phyloP scores from a whole-genome alignment of 768 basidiomycete genomes.

The Collybia sp. region DNA sequence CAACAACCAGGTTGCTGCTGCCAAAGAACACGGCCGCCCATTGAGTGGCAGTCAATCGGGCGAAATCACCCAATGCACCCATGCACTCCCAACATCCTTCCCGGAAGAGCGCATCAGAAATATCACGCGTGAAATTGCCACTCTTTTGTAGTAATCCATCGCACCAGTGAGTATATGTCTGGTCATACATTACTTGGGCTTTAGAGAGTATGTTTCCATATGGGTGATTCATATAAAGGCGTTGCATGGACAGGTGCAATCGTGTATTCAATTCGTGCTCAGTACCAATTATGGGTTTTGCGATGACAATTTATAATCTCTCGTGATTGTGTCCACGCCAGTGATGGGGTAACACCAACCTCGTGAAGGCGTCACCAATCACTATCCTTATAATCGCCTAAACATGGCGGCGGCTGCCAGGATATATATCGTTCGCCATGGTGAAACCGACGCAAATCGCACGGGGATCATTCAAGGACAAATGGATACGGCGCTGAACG shows the following conservation, averaged over 20 bases:
- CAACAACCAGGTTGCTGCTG: conserved; percentile 43
- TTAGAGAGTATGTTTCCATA: no score
- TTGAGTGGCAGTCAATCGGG: conserved; percentile 34
- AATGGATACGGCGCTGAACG: conserved; percentile 63
- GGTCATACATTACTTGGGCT: no score
- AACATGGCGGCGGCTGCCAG: conserved; percentile 29
- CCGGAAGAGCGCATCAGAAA: conserved; percentile 54
- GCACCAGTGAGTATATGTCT: no score
- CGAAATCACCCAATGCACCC: conserved; percentile 35
- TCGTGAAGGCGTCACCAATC: no score
- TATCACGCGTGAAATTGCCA: conserved; percentile 43
- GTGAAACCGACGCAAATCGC: conserved; percentile 71
- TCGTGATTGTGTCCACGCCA: no score
- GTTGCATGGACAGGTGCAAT: no score
- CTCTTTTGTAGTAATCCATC: conserved; percentile 27
- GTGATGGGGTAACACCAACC: no score
- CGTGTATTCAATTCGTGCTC: no score
- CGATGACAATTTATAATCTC: no score
- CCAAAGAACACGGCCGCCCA: conserved; percentile 29
- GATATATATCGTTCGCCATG: conserved; percentile 71
- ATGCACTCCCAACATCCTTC: conserved; percentile 40
- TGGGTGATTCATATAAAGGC: no score
- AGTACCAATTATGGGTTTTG: no score
- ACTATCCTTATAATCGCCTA: not conserved
- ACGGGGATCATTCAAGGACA: conserved; percentile 72